phyloP scores from a whole-genome alignment of 345 rosid species.

The Gossypium turneri region DNA sequence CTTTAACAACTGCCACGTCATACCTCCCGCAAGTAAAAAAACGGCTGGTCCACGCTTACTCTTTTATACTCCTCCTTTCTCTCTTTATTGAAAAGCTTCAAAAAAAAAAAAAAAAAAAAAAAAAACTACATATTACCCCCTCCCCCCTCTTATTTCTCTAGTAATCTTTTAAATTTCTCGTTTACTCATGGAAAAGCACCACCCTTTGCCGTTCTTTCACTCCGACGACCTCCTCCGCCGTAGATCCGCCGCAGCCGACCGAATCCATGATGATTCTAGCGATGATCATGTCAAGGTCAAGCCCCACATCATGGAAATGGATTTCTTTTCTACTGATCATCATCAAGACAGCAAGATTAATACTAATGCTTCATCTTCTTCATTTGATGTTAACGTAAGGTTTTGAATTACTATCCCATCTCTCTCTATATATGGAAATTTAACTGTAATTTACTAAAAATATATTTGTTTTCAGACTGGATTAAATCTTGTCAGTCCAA shows the following conservation, averaged over 20 bases:
- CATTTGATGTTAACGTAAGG: constrained; percentile 53
- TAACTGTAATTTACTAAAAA: constrained; percentile 3
- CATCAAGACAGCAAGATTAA: constrained; percentile 22
- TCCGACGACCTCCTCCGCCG: constrained; percentile 41
- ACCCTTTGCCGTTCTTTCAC: constrained; percentile 48
- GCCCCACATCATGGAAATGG: constrained; percentile 60
- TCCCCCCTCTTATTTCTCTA: constrained; percentile 13
- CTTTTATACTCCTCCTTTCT: constrained; percentile 1
- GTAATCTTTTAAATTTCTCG: not conserved
- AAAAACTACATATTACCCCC: constrained; percentile 26
- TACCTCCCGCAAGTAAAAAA: constrained; percentile 21
- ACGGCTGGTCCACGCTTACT: constrained; percentile 38
- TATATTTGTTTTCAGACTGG: constrained; percentile 38
- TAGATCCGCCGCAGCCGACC: constrained; percentile 22
- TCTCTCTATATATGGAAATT: not conserved
- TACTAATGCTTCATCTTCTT: constrained; percentile 20
- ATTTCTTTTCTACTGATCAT: constrained; percentile 59
- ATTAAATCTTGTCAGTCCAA: constrained; percentile 43
- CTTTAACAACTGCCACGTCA: not conserved
- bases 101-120: constrained; percentile 29
- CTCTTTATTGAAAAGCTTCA: constrained; percentile 9
- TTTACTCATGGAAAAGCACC: constrained; percentile 57
- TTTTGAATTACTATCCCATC: constrained; percentile 11
- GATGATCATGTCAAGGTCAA: constrained; percentile 26
- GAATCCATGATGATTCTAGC: constrained; percentile 4